Evolutionary conservation across 169 alveolate species (phyloP).

Genomic region (Plasmodium falciparum): DNA sequence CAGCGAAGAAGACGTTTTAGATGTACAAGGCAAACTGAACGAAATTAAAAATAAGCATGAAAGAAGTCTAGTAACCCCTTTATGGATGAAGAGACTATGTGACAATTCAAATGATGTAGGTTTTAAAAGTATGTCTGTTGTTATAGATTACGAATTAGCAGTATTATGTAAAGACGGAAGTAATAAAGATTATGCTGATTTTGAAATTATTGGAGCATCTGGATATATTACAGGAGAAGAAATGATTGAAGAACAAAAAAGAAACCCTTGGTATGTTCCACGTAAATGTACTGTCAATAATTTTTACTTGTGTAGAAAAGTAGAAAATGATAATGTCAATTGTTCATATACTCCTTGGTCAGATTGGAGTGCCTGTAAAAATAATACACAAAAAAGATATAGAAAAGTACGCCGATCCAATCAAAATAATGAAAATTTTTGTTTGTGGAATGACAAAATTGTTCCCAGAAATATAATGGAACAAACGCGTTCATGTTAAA

Average conservation of each 20-base stretch:
- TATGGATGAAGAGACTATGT: slow-evolving; percentile 56
- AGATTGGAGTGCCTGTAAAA: slow-evolving; percentile 41
- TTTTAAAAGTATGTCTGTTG: slow-evolving; percentile 71
- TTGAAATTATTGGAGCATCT: slow-evolving; percentile 69
- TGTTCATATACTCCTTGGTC: slow-evolving; percentile 64
- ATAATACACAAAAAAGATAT: slow-evolving; percentile 28
- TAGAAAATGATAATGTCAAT: slow-evolving; percentile 49
- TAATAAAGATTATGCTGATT: slow-evolving; percentile 22
- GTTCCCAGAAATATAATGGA: slow-evolving; percentile 57
- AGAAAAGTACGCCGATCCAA: slow-evolving; percentile 50
- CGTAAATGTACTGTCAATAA: slow-evolving; percentile 67
- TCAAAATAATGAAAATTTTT: slow-evolving; percentile 33
- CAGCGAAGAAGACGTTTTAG: slow-evolving; percentile 66
- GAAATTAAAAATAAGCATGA: slow-evolving; percentile 19
- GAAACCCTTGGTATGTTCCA: slow-evolving; percentile 39
- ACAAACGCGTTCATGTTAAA: slow-evolving; percentile 30
- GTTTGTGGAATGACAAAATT: slow-evolving; percentile 56
- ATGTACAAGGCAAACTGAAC: slow-evolving; percentile 38
- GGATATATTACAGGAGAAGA: slow-evolving; percentile 39
- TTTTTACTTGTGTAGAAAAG: slow-evolving; percentile 66
- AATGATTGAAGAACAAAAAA: slow-evolving; percentile 8
- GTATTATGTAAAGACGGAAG: slow-evolving; percentile 45
- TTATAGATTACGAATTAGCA: slow-evolving; percentile 68
- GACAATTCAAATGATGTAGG: slow-evolving; percentile 52
- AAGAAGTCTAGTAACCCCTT: slow-evolving; percentile 30